phyloP scores from a whole-genome alignment of 2,329 filamentous ascomycete genomes.

The Thelonectria rubi region DNA sequence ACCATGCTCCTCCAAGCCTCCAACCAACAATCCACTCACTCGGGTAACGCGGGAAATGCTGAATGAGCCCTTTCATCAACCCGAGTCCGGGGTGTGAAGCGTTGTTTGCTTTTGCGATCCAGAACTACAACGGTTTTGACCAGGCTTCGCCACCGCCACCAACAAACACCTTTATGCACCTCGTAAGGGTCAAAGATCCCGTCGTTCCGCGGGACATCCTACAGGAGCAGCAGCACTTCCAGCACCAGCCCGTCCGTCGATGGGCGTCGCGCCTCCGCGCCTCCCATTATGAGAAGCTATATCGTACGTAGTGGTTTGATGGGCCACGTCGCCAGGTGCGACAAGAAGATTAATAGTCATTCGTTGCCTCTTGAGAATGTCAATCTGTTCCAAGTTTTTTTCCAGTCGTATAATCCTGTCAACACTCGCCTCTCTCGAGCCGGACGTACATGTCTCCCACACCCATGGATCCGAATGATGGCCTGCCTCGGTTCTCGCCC shows the following conservation, averaged over 20 bases:
- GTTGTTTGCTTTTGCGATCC: neutral
- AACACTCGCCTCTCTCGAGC: neutral
- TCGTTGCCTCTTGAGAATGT: conserved; percentile 4
- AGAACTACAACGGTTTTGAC: neutral
- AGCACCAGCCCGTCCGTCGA: neutral
- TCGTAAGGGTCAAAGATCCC: neutral
- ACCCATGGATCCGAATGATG: conserved; percentile 23
- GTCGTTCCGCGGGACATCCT: neutral
- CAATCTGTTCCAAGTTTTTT: neutral
- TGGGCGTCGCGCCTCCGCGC: neutral
- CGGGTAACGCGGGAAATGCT: neutral
- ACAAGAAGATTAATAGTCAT: conserved; percentile 18
- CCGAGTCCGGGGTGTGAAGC: neutral
- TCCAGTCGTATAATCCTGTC: neutral
- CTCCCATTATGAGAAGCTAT: conserved; percentile 8
- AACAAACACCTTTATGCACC: neutral
- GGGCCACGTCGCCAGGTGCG: conserved; percentile 10
- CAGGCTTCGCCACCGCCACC: neutral
- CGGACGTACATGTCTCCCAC: neutral
- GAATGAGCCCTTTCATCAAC: neutral
- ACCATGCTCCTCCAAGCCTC: neutral
- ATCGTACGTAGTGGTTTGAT: neutral
- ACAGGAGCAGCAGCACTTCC: neutral
- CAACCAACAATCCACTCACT: neutral
- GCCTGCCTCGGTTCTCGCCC: conserved; percentile 25